Evolutionary conservation across 495 filamentous ascomycete genomes (phyloP), one percentile per base, ranked within the genome.

Genomic region (Cercophora sp.): DNA sequence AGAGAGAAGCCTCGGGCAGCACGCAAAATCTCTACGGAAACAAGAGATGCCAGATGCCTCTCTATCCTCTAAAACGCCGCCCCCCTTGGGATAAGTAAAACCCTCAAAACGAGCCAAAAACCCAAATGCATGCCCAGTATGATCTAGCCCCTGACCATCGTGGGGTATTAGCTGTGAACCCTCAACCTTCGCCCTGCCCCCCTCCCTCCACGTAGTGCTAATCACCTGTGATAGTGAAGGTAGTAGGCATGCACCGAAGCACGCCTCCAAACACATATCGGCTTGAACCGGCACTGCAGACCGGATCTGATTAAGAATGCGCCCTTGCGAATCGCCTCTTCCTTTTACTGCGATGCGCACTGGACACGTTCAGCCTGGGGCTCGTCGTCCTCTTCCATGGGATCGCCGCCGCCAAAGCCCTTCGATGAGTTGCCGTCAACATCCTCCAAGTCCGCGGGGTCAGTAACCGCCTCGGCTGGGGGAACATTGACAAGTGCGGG

Each of bases 331-430:
- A 18, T 11, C 24, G n/a, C 2, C 1, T 13, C 15, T 2, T 16
- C 16, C 26, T 20, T 22, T 85, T 96, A 99, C 81, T 97, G 93
- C 5, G 89, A 93, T 32, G 29, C 94, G 69, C 93, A 99, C 78
- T 97, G 93, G 61, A 99, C 91, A 34, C 94, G 80, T 76, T 99
- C 93, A 35, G 82, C 90, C 56, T 89, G 89, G 35, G 78, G 77
- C 57, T 89, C 89, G 44, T 98, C 93, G 13, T 88, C 85, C 19
- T 96, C 91, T 39, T 92, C 89, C 78, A 83, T 84, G 8, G 59
- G 75, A 13, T 48, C 54, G 41, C 63, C 63, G n/a, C n/a, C n/a
- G 45, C 84, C 85, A 57, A 87, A 83, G 35, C 89, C 81, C 58
- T 89, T 84, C 55, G 84, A 75, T 59, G 43, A 31, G 3, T 48